Percentiles rank a stretch among this genome's conserved stretches.
Evolutionary conservation across 2,329 filamentous ascomycete genomes (phyloP).

Genomic region (Pseudogymnoascus sp.): DNA sequence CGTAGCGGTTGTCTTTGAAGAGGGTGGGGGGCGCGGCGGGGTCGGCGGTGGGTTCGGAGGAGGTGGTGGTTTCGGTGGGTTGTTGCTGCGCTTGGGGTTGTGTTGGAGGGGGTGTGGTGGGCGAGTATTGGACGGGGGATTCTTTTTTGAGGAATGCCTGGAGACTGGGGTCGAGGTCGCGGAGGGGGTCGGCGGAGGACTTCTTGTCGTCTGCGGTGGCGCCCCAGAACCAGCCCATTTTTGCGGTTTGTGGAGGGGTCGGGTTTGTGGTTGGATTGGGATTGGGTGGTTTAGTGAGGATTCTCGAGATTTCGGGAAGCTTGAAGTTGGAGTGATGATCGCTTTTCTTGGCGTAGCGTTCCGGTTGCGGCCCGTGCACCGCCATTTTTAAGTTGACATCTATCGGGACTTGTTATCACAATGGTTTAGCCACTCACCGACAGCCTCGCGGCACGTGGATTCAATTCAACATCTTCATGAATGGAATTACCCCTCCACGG

Average conservation of each 20-base stretch:
- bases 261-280: neutral
- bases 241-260: neutral
- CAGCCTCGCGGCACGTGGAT: neutral
- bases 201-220: constrained; percentile 18
- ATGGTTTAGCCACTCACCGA: too few species aligned
- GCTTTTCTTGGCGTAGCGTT: neutral
- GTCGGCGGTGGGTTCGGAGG: constrained; percentile 10
- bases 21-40: constrained; percentile 40
- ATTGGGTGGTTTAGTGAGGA: neutral
- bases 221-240: constrained; percentile 32
- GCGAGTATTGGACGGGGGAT: constrained; percentile 45
- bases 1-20: constrained; percentile 65
- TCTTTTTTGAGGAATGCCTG: constrained; percentile 61
- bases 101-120: constrained; percentile 18
- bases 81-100: constrained; percentile 11
- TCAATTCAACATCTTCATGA: neutral
- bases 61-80: constrained; percentile 12
- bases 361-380: neutral
- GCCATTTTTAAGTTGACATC: neutral
- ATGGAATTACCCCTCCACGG: neutral
- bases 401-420: too few species aligned
- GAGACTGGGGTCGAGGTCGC: constrained; percentile 56
- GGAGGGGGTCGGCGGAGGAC: constrained; percentile 43
- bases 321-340: neutral
- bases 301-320: constrained; percentile 4